phyloP scores from a whole-genome alignment of 2,329 filamentous ascomycete genomes.

The Fusarium floridanum region DNA sequence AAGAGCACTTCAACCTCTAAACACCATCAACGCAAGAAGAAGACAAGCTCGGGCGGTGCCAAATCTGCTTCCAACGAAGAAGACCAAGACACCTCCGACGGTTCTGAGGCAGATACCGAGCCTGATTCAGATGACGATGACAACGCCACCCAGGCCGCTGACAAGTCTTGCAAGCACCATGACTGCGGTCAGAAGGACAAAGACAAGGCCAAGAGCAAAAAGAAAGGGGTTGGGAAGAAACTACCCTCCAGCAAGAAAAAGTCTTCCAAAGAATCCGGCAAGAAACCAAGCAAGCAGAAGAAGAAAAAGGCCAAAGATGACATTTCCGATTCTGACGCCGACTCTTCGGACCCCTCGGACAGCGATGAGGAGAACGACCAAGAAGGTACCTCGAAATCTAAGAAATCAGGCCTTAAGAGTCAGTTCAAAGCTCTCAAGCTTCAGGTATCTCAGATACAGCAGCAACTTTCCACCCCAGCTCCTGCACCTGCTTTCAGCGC shows the following conservation, averaged over 20 bases:
- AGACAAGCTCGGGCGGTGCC: conserved; percentile 13
- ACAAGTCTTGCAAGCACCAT: conserved; percentile 29
- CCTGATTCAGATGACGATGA: conserved; percentile 36
- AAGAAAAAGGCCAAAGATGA: conserved; percentile 9
- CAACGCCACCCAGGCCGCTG: conserved; percentile 9
- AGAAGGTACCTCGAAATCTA: conserved; percentile 15
- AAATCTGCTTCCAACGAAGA: conserved; percentile 14
- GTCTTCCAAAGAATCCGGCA: conserved; percentile 5
- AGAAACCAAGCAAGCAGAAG: conserved; percentile 25
- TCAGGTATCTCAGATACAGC: conserved; percentile 45
- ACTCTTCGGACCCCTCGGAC: conserved; percentile 42
- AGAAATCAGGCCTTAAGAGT: conserved; percentile 39
- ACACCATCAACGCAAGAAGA: conserved; percentile 26
- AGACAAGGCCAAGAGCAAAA: conserved; percentile 27
- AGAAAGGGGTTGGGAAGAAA: conserved; percentile 9
- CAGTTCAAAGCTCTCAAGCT: conserved; percentile 49
- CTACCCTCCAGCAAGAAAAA: conserved; percentile 23
- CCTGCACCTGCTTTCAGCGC: neutral
- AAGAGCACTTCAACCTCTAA: conserved; percentile 28
- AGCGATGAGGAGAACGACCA: conserved; percentile 35
- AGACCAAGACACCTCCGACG: conserved; percentile 21
- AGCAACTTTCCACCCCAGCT: conserved; percentile 30
- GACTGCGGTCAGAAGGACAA: conserved; percentile 18
- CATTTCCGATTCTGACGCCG: conserved; percentile 28
- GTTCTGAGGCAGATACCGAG: conserved; percentile 23